Evolutionary conservation across 768 basidiomycete genomes (phyloP).

Genomic region (Panaeolus papilionaceus): DNA sequence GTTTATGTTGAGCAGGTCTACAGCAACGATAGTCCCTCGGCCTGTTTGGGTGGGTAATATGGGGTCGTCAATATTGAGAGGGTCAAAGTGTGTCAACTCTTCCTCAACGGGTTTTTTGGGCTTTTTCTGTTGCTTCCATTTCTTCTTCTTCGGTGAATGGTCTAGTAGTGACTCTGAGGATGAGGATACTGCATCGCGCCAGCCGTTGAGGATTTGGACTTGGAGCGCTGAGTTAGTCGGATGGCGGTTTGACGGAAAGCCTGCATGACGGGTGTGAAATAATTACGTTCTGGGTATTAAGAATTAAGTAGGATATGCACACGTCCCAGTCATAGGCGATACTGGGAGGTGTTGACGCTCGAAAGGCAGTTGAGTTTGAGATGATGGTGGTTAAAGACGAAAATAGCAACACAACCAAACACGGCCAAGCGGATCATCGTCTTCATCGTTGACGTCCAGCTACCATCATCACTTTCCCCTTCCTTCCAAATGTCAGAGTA

Average conservation of each 20-base stretch:
- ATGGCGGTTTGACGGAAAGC: conserved; percentile 7
- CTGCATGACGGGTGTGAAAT: neutral
- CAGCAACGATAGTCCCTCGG: conserved; percentile 67
- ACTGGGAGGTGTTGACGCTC: conserved; percentile 2
- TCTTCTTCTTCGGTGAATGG: conserved; percentile 8
- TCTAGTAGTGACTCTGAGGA: neutral
- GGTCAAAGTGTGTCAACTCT: conserved; percentile 43
- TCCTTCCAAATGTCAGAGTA: neutral
- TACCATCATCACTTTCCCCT: conserved; percentile 15
- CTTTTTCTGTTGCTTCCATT: conserved; percentile 20
- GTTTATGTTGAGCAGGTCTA: conserved; percentile 79
- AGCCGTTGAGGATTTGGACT: conserved; percentile 50
- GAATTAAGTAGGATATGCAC: neutral
- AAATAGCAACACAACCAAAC: conserved; percentile 13
- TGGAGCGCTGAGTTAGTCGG: conserved; percentile 18
- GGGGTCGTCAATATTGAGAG: conserved; percentile 48
- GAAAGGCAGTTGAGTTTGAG: neutral
- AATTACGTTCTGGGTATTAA: neutral
- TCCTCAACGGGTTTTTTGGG: conserved; percentile 19
- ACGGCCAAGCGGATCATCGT: conserved; percentile 15
- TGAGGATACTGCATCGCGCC: neutral
- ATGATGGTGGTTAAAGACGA: conserved; percentile 3
- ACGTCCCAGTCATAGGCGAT: neutral
- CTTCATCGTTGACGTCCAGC: conserved; percentile 13
- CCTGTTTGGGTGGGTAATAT: conserved; percentile 27